Conservation (phyloP, 164 flowering plant genomes). For the Nymphaea colorata region DNA sequence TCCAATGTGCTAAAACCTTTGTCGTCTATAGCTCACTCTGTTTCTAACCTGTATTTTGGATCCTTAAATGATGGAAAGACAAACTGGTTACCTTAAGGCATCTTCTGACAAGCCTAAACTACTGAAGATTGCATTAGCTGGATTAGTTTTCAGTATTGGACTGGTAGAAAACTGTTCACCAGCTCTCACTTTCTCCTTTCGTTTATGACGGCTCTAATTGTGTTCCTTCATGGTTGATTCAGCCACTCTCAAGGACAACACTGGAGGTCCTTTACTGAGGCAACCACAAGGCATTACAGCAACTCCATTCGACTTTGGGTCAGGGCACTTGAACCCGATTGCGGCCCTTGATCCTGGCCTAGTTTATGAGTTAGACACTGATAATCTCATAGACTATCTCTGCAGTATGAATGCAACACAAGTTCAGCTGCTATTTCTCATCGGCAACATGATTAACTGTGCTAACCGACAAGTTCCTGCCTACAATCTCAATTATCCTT, state of each 20-base stretch:
- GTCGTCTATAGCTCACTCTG: no score
- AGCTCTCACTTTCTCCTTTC: not conserved
- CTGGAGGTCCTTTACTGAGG: slow-evolving; percentile 13
- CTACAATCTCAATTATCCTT: slow-evolving; percentile 49
- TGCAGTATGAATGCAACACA: slow-evolving; percentile 36
- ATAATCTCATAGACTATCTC: slow-evolving; percentile 29
- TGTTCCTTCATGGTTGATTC: slow-evolving; percentile 1
- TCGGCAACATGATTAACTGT: slow-evolving; percentile 25
- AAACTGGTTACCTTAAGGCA: no score
- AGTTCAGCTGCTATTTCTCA: slow-evolving; percentile 31
- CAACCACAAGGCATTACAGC: slow-evolving; percentile 28
- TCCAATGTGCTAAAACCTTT: no score
- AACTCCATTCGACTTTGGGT: slow-evolving; percentile 40
- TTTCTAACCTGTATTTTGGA: no score
- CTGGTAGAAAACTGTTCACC: not conserved
- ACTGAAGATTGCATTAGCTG: no score
- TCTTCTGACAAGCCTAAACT: no score
- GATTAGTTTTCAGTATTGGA: no score
- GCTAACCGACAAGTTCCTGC: slow-evolving; percentile 15
- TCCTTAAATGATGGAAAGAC: no score
- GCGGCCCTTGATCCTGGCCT: slow-evolving; percentile 48
- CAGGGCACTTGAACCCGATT: slow-evolving; percentile 39
- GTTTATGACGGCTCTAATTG: not conserved
- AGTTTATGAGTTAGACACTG: slow-evolving; percentile 28
- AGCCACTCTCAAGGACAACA: slow-evolving; percentile 24